Evolutionary conservation across 2,329 filamentous ascomycete genomes (phyloP), one percentile per base, ranked within the genome.

Genomic region (Fusarium torulosum): DNA sequence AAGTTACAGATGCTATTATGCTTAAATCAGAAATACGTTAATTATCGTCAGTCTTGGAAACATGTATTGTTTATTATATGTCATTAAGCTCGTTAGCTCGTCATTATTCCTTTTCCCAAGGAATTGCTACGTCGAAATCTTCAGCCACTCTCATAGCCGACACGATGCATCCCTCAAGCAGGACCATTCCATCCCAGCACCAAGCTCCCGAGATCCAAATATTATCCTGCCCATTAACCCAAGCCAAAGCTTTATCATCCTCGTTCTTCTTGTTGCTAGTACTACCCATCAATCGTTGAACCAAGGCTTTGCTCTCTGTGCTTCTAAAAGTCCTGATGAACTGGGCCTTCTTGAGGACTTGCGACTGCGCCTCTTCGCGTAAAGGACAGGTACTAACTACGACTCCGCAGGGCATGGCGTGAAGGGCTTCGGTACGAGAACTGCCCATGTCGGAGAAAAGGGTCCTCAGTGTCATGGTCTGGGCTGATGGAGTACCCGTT

Each of bases 101-200:
- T 58, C 50, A 55, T 47, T 60, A 25, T 42, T 55, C 43, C 73
- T 58, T 46, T 10, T 68, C 57, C 76, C 80, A 82, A 0, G 81
- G 81, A 20, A 81, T 69, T 7, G 76, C 69, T 7, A 88, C 82
- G 8, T 77, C 84, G 69, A 89, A 81, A 14, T 80, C 81, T n/a
- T 76, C 67, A 0, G 86, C 87, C 43, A 89, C 79, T 33, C 82
- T 79, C 80, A 86, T 85, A 2, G 87, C 86, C 9, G 86, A 88
- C 3, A 86, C 80, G 4, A 89, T 78, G 55, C 87, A 90, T 2
- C 87, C 87, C 72, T 89, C 87, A 5, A 89, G 74, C 17, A 89
- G 67, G 2, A 89, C 86, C 86, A 89, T 86, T 4, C 87, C 87
- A 72, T 89, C 87, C 86, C 86, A 89, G 67, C 86, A 89, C 87